Conservation (phyloP, 2,329 filamentous ascomycete genomes). For the Aspergillus sp. region DNA sequence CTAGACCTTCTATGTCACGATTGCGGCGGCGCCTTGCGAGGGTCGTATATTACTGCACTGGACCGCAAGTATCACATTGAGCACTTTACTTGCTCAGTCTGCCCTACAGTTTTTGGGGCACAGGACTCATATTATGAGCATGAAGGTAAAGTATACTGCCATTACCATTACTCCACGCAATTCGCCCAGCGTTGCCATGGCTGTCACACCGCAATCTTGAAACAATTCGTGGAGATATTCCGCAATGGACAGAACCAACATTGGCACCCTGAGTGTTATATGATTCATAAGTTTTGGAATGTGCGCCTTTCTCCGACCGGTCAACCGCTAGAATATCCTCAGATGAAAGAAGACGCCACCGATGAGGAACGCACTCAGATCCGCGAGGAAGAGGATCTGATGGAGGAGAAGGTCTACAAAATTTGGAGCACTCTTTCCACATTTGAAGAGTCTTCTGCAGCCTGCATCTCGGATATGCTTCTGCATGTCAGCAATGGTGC, state of each 20-base stretch:
- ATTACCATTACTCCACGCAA: conserved; percentile 97
- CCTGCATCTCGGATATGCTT: conserved; percentile 98
- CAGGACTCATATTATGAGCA: conserved; percentile 99
- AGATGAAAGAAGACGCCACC: conserved; percentile 57
- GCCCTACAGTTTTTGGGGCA: conserved; percentile 95
- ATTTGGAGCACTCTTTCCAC: conserved; percentile 98
- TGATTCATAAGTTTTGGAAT: conserved; percentile 99
- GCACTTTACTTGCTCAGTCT: conserved; percentile 97
- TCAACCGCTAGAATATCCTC: conserved; percentile 48
- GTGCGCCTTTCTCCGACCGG: conserved; percentile 73
- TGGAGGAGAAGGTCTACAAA: conserved; percentile 96
- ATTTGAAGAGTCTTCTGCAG: conserved; percentile 96
- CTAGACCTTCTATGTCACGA: conserved; percentile 88
- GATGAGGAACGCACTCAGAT: conserved; percentile 73
- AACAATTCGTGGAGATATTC: conserved; percentile 99
- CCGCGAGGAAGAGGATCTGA: conserved; percentile 82
- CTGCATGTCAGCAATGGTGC: conserved; percentile 97
- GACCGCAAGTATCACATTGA: conserved; percentile 99
- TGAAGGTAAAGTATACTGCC: conserved; percentile 92
- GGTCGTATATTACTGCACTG: conserved; percentile 96
- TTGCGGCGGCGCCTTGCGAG: conserved; percentile 87
- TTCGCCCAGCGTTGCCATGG: conserved; percentile 96
- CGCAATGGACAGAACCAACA: conserved; percentile 97
- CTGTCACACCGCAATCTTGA: conserved; percentile 93
- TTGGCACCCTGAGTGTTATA: conserved; percentile 99